Evolutionary conservation across 176 grass and related monocot genomes (phyloP), one percentile per base, ranked within the genome.

Genomic region (Triticum urartu): DNA sequence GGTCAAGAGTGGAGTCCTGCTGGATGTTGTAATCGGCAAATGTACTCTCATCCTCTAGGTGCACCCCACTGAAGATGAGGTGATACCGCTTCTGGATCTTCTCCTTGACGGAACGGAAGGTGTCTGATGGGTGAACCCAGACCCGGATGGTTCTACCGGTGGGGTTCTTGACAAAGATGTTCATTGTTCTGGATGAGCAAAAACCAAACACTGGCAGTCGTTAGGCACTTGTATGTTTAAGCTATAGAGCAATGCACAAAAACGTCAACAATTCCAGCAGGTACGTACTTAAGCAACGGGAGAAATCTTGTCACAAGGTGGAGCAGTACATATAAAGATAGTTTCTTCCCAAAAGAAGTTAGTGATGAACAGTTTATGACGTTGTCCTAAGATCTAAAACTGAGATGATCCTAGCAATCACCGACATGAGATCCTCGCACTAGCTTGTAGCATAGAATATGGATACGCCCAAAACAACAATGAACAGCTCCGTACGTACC

Each of bases 81-180:
- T 56, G 18, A 11, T 75, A 25, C 3, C 14, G 54, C 12, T 5
- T 1, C 38, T 75, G 30, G 22, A 26, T 13, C 21, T 42, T 24
- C 12, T 38, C 21, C 38, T 43, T 72, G 2, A 72, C 38, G 3
- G 9, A 45, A n/a, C 4, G 0, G 0, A 75, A 20, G 56, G 82
- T 75, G 33, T 84, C 82, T 64, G 56, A 47, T 47, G 54, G 69
- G 8, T 75, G 11, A 11, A 61, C 82, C 25, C 1, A 47, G 25
- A 75, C 24, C 25, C 56, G 7, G 24, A 64, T 75, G 22, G 25
- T 84, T 58, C 13, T 75, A 2, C 70, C 70, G 2, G 70, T 64
- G 17, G 82, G 7, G 11, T 5, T 84, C 17, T 61, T 84, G 56
- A 84, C 82, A 24, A 64, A 47, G 82, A 84, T 13, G 3, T 64